Evolutionary conservation across 2,329 filamentous ascomycete species (phyloP).

Genomic region (Apiospora kogelbergensis): DNA sequence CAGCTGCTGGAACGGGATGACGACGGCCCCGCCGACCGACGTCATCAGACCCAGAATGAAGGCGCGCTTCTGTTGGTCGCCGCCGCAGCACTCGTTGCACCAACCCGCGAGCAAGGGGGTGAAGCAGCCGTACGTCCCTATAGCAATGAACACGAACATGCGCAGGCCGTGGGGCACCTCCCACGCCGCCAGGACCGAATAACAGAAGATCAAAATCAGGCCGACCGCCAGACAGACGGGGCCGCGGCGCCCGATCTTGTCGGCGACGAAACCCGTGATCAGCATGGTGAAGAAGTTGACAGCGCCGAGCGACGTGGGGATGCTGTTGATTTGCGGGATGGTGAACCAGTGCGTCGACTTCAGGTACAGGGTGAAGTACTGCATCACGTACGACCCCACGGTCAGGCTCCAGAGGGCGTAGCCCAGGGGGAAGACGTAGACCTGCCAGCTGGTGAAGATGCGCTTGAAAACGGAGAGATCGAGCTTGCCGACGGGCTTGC

Average conservation of each 20-base stretch:
- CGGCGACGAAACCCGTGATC: slow-evolving; percentile 26
- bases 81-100: slow-evolving; percentile 40
- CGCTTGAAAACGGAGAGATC: slow-evolving; percentile 37
- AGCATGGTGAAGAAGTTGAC: slow-evolving; percentile 43
- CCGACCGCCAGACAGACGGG: slow-evolving; percentile 38
- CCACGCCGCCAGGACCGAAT: slow-evolving; percentile 38
- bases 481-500: slow-evolving; percentile 36
- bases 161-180: slow-evolving; percentile 34
- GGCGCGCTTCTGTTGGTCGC: slow-evolving; percentile 42
- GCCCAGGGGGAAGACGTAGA: slow-evolving; percentile 41
- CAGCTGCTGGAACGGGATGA: slow-evolving; percentile 39
- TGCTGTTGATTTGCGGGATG: slow-evolving; percentile 43
- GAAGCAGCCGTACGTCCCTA: slow-evolving; percentile 41
- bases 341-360: slow-evolving; percentile 34
- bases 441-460: slow-evolving; percentile 42
- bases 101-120: slow-evolving; percentile 41
- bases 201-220: slow-evolving; percentile 34
- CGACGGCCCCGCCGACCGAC: slow-evolving; percentile 35
- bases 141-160: slow-evolving; percentile 40
- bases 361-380: slow-evolving; percentile 42
- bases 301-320: slow-evolving; percentile 42
- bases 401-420: slow-evolving; percentile 41
- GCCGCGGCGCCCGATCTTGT: slow-evolving; percentile 35
- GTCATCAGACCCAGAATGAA: slow-evolving; percentile 41
- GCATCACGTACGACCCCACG: slow-evolving; percentile 38